Percentiles rank a stretch among this genome's conserved stretches.
These are phyloP conservation scores for Rhynchosporium secalis DNA, from an alignment of 2,329 filamentous ascomycete genomes.

Conservation along the genomic window DNA sequence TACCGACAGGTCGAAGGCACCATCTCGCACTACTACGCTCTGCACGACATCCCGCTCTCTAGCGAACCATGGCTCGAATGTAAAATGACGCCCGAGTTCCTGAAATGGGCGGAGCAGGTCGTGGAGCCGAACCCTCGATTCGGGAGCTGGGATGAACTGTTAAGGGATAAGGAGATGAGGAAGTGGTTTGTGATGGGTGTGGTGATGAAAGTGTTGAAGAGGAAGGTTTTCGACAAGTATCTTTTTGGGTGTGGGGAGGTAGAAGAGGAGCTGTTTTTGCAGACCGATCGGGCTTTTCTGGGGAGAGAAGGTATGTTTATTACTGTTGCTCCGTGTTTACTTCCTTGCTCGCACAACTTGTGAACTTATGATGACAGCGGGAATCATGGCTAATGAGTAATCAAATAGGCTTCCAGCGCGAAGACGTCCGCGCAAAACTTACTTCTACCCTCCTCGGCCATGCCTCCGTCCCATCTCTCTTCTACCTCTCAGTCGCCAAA, in stretches of 20 bases:
- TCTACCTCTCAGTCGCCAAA: slow-evolving; percentile 49
- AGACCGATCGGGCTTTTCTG: slow-evolving; percentile 32
- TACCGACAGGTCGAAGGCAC: slow-evolving; percentile 19
- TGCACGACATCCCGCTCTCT: slow-evolving; percentile 22
- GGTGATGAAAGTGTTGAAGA: slow-evolving; percentile 29
- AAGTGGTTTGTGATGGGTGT: slow-evolving; percentile 34
- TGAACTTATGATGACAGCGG: no score
- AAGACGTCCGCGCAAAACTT: slow-evolving; percentile 25
- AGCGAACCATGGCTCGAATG: slow-evolving; percentile 25
- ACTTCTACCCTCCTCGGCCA: slow-evolving; percentile 27
- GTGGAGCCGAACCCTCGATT: slow-evolving; percentile 30
- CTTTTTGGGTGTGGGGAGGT: slow-evolving; percentile 32
- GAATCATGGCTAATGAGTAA: not conserved
- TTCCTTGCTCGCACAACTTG: not conserved
- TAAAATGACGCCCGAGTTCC: slow-evolving; percentile 27
- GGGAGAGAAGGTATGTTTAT: slow-evolving; percentile 28
- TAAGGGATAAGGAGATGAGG: slow-evolving; percentile 28
- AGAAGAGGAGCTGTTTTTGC: slow-evolving; percentile 29
- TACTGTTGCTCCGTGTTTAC: not conserved
- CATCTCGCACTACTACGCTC: slow-evolving; percentile 22
- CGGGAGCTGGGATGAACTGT: slow-evolving; percentile 33
- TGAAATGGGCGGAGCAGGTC: slow-evolving; percentile 28
- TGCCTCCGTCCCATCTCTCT: slow-evolving; percentile 27
- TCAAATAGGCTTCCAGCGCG: slow-evolving; percentile 30
- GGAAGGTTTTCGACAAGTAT: slow-evolving; percentile 32